Base-by-base conservation (phyloP, 1,284 basidiomycete genomes). In the Dichomitus squalens region DNA sequence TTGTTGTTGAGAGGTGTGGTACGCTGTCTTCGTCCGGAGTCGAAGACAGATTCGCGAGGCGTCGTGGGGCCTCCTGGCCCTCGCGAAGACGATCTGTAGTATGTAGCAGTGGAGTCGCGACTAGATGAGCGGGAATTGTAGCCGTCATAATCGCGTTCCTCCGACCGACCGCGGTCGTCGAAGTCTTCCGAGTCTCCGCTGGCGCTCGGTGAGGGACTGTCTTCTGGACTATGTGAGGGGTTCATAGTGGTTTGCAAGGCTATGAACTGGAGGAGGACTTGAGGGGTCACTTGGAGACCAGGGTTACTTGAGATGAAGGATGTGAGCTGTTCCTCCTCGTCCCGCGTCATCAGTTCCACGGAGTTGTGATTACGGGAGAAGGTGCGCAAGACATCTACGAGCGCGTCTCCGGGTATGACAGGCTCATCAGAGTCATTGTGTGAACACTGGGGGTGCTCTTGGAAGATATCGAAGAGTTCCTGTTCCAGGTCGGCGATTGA, bases 401-500 rank as follows among this genome's bases (percentile, higher is more conserved):
- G 80, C n/a, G 81, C 80, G 62, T 83, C 79, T 35, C 81, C 88
- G 14, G 88, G 86, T 59, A 92, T 82, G 21, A 79, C 78, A 23
- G 84, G 80, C 57, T 85, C 82, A 50, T 81, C 82, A 18, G 76
- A 72, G 27, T 81, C 80, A 64, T 85, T 85, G 57, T 74, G 66
- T 65, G 79, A 78, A 41, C 81, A 80, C 52, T 80, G 71, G 14
- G 86, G 82, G 66, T 91, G 87, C 36, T 80, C 76, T 58, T 76
- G 74, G 70, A 92, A 90, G 57, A 90, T 81, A 54, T 80, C 78
- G 69, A 83, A 72, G 34, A 91, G 80, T 68, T 86, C 80, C 64
- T 81, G 77, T 71, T 90, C 83, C 57, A 91, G 84, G 74, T 87
- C 84, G 50, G 77, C 80, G 49, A 89, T 79, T 51, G 85, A 89